phyloP scores from a whole-genome alignment of 176 grass and related monocot species.

The Secale cereale region DNA sequence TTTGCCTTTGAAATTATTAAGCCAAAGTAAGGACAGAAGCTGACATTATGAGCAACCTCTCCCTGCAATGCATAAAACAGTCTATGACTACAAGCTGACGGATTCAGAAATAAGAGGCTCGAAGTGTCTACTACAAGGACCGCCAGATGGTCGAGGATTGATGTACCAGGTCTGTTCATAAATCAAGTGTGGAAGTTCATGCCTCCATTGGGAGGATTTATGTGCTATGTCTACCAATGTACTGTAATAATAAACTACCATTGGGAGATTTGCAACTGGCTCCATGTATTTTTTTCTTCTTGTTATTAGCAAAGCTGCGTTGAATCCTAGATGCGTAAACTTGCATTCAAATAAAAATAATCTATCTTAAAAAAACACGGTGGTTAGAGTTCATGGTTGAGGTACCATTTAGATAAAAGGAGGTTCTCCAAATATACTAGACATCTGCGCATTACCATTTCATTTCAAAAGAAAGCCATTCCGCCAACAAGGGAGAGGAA shows the following conservation, averaged over 20 bases:
- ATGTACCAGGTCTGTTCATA: not conserved
- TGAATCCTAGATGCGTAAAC: not conserved
- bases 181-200: not conserved
- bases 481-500: too few species aligned
- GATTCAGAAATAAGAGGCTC: not conserved
- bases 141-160: not conserved
- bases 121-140: not conserved
- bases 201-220: not conserved
- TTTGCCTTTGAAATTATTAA: not conserved
- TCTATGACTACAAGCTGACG: fast-evolving
- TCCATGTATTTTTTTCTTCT: not conserved
- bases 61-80: not conserved
- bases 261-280: not conserved
- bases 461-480: too few species aligned
- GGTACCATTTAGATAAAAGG: too few species aligned
- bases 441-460: too few species aligned
- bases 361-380: not conserved
- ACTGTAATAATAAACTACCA: not conserved
- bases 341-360: not conserved
- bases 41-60: not conserved
- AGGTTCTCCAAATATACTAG: too few species aligned
- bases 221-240: too few species aligned
- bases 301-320: not conserved
- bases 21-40: too few species aligned
- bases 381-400: too few species aligned